phyloP scores from a whole-genome alignment of 1,284 basidiomycete species.

The Malassezia cuniculi region DNA sequence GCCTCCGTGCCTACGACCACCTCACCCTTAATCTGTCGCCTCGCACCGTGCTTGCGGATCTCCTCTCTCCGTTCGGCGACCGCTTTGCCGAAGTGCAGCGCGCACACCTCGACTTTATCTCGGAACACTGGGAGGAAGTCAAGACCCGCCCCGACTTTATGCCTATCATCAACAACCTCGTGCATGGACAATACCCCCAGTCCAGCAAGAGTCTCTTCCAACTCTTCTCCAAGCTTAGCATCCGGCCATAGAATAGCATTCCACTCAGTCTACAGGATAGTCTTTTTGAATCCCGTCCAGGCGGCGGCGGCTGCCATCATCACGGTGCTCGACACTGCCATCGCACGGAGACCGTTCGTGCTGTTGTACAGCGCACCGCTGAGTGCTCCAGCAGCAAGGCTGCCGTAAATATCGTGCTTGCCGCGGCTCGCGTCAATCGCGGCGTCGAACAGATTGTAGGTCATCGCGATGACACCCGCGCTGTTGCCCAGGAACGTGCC shows the following conservation, averaged over 20 bases:
- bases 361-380: constrained; percentile 74
- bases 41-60: constrained; percentile 22
- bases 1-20: constrained; percentile 22
- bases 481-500: constrained; percentile 97
- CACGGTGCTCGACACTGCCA: constrained; percentile 71
- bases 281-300: constrained; percentile 74
- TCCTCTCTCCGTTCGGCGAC: constrained; percentile 30
- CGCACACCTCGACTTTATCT: constrained; percentile 27
- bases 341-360: constrained; percentile 76
- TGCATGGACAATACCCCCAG: constrained; percentile 21
- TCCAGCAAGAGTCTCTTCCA: constrained; percentile 24
- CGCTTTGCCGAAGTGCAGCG: constrained; percentile 26
- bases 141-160: constrained; percentile 28
- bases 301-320: constrained; percentile 75
- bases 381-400: constrained; percentile 78
- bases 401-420: constrained; percentile 78
- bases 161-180: constrained; percentile 19
- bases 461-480: constrained; percentile 86
- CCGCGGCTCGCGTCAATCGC: constrained; percentile 76
- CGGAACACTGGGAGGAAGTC: constrained; percentile 25
- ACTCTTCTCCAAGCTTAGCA: constrained; percentile 26
- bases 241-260: background rate
- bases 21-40: constrained; percentile 20
- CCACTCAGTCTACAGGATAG: constrained; percentile 6
- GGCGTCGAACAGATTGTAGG: constrained; percentile 93